Evolutionary conservation across 495 filamentous ascomycete species (phyloP), one percentile per base, ranked within the genome.

Genomic region (Neurospora sp.): DNA sequence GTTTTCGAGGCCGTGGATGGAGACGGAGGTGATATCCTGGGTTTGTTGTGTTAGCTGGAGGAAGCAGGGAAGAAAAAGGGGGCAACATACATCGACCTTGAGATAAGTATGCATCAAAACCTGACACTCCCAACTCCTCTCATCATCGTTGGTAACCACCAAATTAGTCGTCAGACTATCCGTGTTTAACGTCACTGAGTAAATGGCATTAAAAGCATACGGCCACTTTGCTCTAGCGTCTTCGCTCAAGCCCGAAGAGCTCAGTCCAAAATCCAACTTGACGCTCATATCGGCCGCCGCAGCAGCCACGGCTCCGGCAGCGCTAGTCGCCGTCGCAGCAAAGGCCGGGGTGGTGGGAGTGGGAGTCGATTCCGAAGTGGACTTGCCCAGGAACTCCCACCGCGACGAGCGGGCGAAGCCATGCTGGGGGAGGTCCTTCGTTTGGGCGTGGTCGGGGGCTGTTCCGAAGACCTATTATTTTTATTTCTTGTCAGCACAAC

Each of bases 211-310:
- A 77, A 99, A 99, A 69, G 90, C 88, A 78, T 90, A 92, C 12
- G 92, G 89, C 93, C 94, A 98, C 20, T 86, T 82, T 74, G 86
- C 85, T 69, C 86, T 86, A 3, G 89, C 88, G 76, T 85, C 86
- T 69, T 98, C 79, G 81, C 90, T 91, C 31, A 85, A 83, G 59
- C 89, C 86, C 11, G 71, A 72, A 14, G 73, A 73, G 38, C 89
- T 91, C 46, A 99, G 90, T 27, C 96, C 96, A 77, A 99, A 98
- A 81, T 99, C 96, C 59, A 98, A 88, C 85, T 96, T 97, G 70
- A 98, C 90, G 14, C 87, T 87, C 71, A 88, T 83, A 73, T 92
- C 90, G 69, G 84, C 87, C 8, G 81, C 80, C 68, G 80, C 85
- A 2, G 22, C 35, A 2, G 31, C 16, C 10, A 68, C 73, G 12